Evolutionary conservation across 2,329 filamentous ascomycete species (phyloP).

Genomic region (Blastomyces gilchristii): DNA sequence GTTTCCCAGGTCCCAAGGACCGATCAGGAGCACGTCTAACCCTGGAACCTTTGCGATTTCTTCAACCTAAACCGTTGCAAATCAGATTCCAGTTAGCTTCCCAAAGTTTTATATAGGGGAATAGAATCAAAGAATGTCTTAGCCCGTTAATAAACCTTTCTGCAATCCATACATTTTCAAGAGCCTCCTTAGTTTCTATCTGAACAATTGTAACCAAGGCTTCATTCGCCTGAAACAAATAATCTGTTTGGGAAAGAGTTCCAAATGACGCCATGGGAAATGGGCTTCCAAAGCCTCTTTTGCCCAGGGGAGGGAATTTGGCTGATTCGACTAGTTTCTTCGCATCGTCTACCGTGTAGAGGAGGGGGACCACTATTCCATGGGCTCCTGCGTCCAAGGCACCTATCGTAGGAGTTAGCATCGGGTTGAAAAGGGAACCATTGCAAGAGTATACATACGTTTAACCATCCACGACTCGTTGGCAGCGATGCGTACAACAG

Average conservation of each 20-base stretch:
- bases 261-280: constrained; percentile 41
- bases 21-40: constrained; percentile 45
- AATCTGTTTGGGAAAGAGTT: constrained; percentile 33
- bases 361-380: constrained; percentile 46
- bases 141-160: background rate
- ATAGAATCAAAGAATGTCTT: background rate
- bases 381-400: constrained; percentile 52
- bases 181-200: constrained; percentile 34
- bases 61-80: constrained; percentile 26
- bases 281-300: constrained; percentile 47
- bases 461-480: constrained; percentile 55
- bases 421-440: background rate
- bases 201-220: constrained; percentile 42
- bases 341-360: constrained; percentile 45
- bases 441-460: constrained; percentile 26
- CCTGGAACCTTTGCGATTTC: constrained; percentile 45
- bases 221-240: constrained; percentile 47
- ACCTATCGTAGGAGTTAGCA: constrained; percentile 21
- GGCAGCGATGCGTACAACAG: constrained; percentile 42
- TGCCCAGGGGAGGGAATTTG: constrained; percentile 47
- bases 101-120: background rate
- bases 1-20: constrained; percentile 49
- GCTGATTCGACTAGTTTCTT: constrained; percentile 41
- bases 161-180: constrained; percentile 25
- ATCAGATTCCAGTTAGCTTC: background rate